Evolutionary conservation across 495 filamentous ascomycete species (phyloP), one percentile per base, ranked within the genome.

Genomic region (Penicillium psychrofluorescens): DNA sequence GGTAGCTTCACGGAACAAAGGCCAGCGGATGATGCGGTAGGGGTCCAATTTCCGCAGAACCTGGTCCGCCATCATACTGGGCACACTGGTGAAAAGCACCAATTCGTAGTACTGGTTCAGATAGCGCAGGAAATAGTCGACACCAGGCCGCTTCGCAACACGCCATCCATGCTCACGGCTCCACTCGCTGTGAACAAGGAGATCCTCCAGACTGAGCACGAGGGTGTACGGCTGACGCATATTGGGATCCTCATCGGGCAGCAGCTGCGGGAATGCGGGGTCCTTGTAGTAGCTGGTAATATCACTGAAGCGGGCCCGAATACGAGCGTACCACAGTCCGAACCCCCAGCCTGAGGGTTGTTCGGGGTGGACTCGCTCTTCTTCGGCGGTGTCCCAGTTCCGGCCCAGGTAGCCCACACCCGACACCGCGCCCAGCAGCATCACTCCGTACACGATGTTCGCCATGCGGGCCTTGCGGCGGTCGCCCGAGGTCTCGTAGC

Each of bases 111-210:
- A 96, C 61, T 95, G 88, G 65, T 84, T 89, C 33, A 98, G 75
- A 60, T 98, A 98, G 56, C 85, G 87, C 42, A 98, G 64, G 71
- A 98, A 97, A 72, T 98, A 98, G 68, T 98, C 92, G 36, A 95
- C 76, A 34, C 92, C 92, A 27, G 92, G 92, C 30, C 92, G 80
- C 70, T 98, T 98, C 35, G 92, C 92, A 51, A 91, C 78, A 45
- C 91, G 81, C 91, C 92, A 98, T 27, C 92, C 92, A 54, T 96
- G 85, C 53, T 97, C 85, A 40, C 90, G 79, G 14, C 79, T 79
- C 92, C 92, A 98, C 54, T 95, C 86, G 61, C 84, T 89, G 65
- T 96, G 91, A 30, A 98, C 80, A 27, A 97, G 75, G 51, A 98
- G 69, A 65, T 97, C 92, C 68, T 98, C 94, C 53, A 98, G 66